These are phyloP conservation scores for Sphenostylis stenocarpa DNA, from an alignment of 306 rosid genomes.

Conservation along the genomic window DNA sequence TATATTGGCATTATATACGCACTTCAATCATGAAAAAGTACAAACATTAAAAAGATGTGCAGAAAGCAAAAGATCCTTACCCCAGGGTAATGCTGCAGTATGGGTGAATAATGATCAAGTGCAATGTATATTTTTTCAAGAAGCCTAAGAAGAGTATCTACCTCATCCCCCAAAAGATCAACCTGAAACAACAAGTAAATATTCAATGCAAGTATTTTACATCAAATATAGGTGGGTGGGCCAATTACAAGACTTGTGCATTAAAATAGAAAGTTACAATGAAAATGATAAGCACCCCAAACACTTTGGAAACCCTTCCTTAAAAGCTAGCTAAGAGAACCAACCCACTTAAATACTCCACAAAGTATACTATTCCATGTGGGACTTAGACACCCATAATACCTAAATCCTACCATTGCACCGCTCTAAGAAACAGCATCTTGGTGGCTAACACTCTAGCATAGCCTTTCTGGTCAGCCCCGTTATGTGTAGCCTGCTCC, in stretches of 20 bases:
- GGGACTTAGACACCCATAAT: too few relatives aligned
- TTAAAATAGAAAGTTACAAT: not conserved
- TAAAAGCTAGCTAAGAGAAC: too few relatives aligned
- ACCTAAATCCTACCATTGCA: too few relatives aligned
- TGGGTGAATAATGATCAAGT: slow-evolving; percentile 93
- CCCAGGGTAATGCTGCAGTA: slow-evolving; percentile 92
- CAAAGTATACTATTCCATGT: too few relatives aligned
- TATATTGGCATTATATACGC: not conserved
- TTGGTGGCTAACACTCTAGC: too few relatives aligned
- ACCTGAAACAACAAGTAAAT: slow-evolving; percentile 64
- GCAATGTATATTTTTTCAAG: slow-evolving; percentile 66
- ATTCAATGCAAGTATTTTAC: slow-evolving; percentile 16
- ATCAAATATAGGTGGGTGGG: not conserved
- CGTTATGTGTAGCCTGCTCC: too few relatives aligned
- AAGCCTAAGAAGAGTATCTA: slow-evolving; percentile 63
- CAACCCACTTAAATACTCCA: too few relatives aligned
- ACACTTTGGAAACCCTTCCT: too few relatives aligned
- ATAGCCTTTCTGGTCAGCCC: too few relatives aligned
- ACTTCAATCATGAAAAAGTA: not conserved
- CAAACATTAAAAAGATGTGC: not conserved
- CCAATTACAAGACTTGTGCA: not conserved
- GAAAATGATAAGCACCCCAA: not conserved
- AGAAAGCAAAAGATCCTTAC: slow-evolving; percentile 50
- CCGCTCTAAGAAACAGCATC: too few relatives aligned
- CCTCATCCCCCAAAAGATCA: slow-evolving; percentile 89